Conservation (phyloP, 306 rosid species). For the Purshia tridentata region DNA sequence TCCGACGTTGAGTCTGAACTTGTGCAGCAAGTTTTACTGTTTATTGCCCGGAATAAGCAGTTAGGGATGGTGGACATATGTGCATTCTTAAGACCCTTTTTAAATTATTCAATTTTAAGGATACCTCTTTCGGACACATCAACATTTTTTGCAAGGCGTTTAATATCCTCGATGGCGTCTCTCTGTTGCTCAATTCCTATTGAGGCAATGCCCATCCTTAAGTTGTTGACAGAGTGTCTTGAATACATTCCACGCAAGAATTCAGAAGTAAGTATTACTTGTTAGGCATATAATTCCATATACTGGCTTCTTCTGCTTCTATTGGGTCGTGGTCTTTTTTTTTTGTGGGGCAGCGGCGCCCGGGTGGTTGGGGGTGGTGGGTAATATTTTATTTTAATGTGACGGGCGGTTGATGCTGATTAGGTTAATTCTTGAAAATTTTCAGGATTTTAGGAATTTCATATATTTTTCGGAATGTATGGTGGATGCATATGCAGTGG, state of each 20-base stretch:
- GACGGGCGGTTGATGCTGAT: not conserved
- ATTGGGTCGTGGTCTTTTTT: not conserved
- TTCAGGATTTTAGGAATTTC: constrained; percentile 68
- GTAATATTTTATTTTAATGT: no score
- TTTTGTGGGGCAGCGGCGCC: no score
- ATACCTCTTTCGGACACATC: constrained; percentile 51
- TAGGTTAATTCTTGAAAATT: constrained; percentile 14
- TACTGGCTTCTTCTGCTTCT: constrained; percentile 6
- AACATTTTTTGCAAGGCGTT: constrained; percentile 49
- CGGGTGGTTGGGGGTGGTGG: no score
- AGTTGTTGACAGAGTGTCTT: constrained; percentile 58
- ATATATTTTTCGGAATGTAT: constrained; percentile 48
- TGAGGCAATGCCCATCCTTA: constrained; percentile 67
- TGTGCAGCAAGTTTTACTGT: constrained; percentile 68
- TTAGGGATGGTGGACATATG: constrained; percentile 65
- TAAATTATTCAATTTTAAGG: constrained; percentile 54
- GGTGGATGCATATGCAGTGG: constrained; percentile 68
- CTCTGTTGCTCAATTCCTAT: constrained; percentile 69
- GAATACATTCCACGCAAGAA: constrained; percentile 47
- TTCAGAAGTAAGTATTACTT: constrained; percentile 59
- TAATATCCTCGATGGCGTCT: constrained; percentile 59
- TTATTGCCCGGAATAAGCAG: constrained; percentile 54
- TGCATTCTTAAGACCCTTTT: constrained; percentile 66
- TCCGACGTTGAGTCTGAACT: constrained; percentile 73
- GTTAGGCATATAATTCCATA: constrained; percentile 16